Base-by-base conservation (phyloP, 202 grass and related monocot species). In the Setaria italica region DNA sequence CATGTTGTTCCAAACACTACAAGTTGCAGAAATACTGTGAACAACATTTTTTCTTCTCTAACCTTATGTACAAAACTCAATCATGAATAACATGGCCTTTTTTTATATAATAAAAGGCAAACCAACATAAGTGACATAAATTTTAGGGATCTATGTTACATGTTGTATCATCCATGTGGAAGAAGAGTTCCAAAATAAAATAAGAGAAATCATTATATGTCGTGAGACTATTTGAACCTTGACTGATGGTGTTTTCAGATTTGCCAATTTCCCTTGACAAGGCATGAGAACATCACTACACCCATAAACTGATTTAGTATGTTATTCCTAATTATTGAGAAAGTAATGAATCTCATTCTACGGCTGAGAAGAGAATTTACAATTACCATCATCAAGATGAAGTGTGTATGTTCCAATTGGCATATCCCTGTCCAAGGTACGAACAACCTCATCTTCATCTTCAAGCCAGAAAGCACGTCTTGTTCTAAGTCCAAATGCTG, bases 311-410 rank as follows among this genome's bases (percentile, higher is more conserved):
- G 49, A 80, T 57, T 14, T 37, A 74, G n/a, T 78, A 70, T 55
- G 30, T 2, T 39, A 80, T 70, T 64, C 47, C 78, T 14, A 68
- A 25, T 70, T 57, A 41, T 29, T 72, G 17, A 80, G 46, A 80
- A 80, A 77, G 54, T 53, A 90, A 53, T 21, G 0, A 51, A 21
- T 74, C 3, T 37, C 33, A 45, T 69, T 82, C 33, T 14, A 74
- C 48, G 41, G n/a, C 12, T 30, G 53, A 79, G 32, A 69, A 15
- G 55, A 69, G 62, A 70, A 63, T 86, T 84, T 37, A 59, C 12
- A 81, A 82, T 93, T 99, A 99, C 96, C 96, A 30, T 87, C 85
- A 43, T 99, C 93, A 85, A 99, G 93, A 92, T 99, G 93, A 84
- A 99, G 96, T 56, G 86, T 86, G 71, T 96, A 94, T n/a, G 92